Evolutionary conservation across 495 filamentous ascomycete genomes (phyloP).

Genomic region (Glonium stellatum): DNA sequence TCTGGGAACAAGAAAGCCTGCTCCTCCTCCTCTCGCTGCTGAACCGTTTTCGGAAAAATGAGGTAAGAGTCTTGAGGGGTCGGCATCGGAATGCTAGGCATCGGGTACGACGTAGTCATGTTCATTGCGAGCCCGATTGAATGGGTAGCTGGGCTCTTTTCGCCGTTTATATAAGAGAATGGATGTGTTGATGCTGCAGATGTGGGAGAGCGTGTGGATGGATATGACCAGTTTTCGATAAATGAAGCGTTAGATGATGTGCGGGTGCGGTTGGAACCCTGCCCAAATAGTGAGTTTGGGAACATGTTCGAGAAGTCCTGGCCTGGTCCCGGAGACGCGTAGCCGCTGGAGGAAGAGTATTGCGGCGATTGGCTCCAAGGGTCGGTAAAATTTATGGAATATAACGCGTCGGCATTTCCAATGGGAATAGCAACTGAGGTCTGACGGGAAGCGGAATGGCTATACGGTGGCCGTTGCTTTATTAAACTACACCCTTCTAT

Average conservation of each 20-base stretch:
- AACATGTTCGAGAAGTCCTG: conserved; percentile 24
- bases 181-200: conserved; percentile 26
- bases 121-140: conserved; percentile 5
- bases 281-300: conserved; percentile 17
- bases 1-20: conserved; percentile 26
- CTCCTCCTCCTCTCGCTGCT: conserved; percentile 26
- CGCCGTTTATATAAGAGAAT: conserved; percentile 20
- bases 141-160: conserved; percentile 17
- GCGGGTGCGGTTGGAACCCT: conserved; percentile 20
- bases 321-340: conserved; percentile 24
- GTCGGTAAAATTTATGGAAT: conserved; percentile 12
- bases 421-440: conserved; percentile 7
- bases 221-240: conserved; percentile 24
- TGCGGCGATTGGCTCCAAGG: conserved; percentile 22
- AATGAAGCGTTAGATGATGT: conserved; percentile 29
- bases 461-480: conserved; percentile 8
- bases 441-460: background rate
- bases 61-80: conserved; percentile 15
- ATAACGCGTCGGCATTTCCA: background rate
- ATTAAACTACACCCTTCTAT: background rate
- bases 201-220: conserved; percentile 22
- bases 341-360: conserved; percentile 28
- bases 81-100: conserved; percentile 12
- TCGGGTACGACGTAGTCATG: conserved; percentile 15
- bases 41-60: conserved; percentile 20